Evolutionary conservation across 768 basidiomycete genomes (phyloP).

Genomic region (Boletus patriciae): DNA sequence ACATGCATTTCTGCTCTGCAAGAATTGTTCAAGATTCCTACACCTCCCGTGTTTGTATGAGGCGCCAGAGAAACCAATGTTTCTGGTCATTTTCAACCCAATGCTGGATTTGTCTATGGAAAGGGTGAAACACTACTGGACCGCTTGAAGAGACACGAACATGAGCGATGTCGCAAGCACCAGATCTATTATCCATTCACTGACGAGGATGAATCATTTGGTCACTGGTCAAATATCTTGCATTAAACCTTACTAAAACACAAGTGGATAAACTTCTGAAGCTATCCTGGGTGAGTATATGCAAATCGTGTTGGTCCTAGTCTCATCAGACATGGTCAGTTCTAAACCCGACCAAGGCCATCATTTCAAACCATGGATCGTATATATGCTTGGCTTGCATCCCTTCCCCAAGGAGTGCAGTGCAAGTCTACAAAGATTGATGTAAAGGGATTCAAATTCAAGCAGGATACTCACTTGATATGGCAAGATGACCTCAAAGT

Average conservation of each 20-base stretch:
- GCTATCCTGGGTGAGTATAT: background rate
- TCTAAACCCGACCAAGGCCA: background rate
- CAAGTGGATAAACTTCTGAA: background rate
- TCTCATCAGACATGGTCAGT: background rate
- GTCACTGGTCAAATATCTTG: background rate
- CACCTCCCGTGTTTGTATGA: background rate
- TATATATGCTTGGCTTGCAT: background rate
- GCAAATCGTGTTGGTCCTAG: background rate
- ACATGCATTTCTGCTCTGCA: too few relatives aligned
- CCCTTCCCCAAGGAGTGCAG: background rate
- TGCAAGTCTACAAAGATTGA: background rate
- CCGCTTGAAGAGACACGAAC: background rate
- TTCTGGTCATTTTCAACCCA: background rate
- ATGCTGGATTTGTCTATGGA: background rate
- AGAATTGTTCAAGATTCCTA: background rate
- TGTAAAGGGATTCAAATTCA: background rate
- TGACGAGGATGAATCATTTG: background rate
- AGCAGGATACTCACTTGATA: background rate
- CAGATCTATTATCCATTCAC: background rate
- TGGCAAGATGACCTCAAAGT: too few relatives aligned
- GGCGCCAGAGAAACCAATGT: background rate
- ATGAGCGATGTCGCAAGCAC: background rate
- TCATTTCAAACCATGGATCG: background rate
- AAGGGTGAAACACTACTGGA: background rate
- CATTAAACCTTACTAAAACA: background rate